phyloP scores from a whole-genome alignment of 495 filamentous ascomycete genomes.

The Parathielavia hyrcaniae region DNA sequence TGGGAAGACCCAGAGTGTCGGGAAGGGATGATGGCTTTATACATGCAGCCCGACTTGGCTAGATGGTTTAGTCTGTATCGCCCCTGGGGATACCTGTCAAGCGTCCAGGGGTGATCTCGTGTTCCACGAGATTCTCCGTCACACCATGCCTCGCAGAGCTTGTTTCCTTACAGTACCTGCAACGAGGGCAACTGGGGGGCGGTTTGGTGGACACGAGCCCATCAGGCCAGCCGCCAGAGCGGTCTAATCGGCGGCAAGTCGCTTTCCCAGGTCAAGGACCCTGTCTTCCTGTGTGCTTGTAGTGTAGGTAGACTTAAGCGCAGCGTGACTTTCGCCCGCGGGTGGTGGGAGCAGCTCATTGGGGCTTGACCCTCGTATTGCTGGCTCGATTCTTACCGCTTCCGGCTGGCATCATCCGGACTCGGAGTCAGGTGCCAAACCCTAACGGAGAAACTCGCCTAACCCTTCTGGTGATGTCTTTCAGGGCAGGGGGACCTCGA shows the following conservation, averaged over 20 bases:
- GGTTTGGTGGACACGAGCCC: neutral
- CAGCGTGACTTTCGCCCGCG: neutral
- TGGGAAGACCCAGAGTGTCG: neutral
- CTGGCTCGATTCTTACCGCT: neutral
- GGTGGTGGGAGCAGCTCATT: neutral
- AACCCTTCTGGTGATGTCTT: neutral
- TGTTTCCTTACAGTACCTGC: neutral
- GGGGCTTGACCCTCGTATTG: constrained; percentile 3
- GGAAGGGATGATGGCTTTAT: constrained; percentile 3
- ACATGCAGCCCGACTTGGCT: neutral
- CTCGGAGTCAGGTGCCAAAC: neutral
- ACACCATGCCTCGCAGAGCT: too few species aligned
- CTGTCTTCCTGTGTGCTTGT: too few species aligned
- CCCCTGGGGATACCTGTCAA: neutral
- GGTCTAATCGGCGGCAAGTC: neutral
- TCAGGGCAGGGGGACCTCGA: too few species aligned
- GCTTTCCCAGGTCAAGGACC: neutral
- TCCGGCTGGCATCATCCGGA: neutral
- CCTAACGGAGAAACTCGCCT: neutral
- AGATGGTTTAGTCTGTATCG: neutral
- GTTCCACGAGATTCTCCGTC: neutral
- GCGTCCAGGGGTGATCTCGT: neutral
- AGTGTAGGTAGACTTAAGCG: neutral
- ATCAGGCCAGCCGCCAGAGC: neutral
- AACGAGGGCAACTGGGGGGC: too few species aligned